These are phyloP conservation scores for Claviceps quebecensis DNA, from an alignment of 2,329 filamentous ascomycete species.

Conservation along the genomic window DNA sequence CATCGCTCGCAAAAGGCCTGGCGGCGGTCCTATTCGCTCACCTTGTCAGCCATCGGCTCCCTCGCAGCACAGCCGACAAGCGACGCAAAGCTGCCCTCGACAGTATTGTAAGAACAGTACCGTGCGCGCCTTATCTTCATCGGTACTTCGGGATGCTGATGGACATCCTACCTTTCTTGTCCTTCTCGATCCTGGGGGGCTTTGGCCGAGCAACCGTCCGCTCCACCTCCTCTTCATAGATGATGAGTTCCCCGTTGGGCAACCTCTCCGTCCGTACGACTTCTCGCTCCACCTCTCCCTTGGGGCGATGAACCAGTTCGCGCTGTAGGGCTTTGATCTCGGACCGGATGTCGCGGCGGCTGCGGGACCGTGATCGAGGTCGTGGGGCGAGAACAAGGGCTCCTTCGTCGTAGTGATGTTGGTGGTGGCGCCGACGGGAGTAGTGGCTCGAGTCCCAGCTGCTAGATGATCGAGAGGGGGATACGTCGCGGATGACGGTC, in stretches of 20 bases:
- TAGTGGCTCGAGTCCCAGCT: conserved; percentile 18
- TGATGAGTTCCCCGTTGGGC: conserved; percentile 46
- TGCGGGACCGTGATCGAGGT: conserved; percentile 28
- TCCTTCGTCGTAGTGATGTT: conserved; percentile 14
- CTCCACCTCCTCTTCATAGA: conserved; percentile 48
- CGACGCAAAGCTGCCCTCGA: neutral
- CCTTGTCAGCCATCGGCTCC: conserved; percentile 17
- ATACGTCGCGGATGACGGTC: conserved; percentile 34
- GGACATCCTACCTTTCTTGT: conserved; percentile 92
- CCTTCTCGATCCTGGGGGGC: conserved; percentile 63
- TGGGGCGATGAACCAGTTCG: conserved; percentile 22
- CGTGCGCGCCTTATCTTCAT: conserved; percentile 35
- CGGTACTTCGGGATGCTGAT: conserved; percentile 64
- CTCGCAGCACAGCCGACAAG: conserved; percentile 7
- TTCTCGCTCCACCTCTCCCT: conserved; percentile 31
- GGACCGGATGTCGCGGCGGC: conserved; percentile 52
- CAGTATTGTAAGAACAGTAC: neutral
- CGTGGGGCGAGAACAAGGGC: conserved; percentile 26
- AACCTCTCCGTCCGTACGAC: conserved; percentile 42
- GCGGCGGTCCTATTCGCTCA: conserved; percentile 41
- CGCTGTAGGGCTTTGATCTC: conserved; percentile 60
- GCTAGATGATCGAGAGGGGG: conserved; percentile 28
- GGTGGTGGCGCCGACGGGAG: conserved; percentile 17
- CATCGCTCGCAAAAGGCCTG: conserved; percentile 53
- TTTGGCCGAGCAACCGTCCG: conserved; percentile 37